Evolutionary conservation across 805 yeast genomes (phyloP).

Genomic region (Candida saitoana): DNA sequence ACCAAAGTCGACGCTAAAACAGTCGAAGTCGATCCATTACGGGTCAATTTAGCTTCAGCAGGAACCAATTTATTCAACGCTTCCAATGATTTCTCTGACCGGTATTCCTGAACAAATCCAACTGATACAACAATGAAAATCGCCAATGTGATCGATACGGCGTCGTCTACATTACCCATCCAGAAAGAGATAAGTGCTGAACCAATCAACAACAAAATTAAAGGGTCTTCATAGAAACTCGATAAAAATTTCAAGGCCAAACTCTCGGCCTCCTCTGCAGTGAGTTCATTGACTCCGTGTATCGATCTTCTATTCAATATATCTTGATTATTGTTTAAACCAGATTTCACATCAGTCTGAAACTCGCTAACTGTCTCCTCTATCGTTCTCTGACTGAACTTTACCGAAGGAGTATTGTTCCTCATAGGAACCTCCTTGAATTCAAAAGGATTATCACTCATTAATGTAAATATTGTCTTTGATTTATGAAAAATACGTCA

Average conservation of each 20-base stretch:
- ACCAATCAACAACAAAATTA: slow-evolving; percentile 82
- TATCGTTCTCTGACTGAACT: slow-evolving; percentile 56
- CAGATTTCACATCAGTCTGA: slow-evolving; percentile 55
- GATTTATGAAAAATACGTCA: too few relatives aligned
- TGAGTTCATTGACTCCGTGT: slow-evolving; percentile 80
- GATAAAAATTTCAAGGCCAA: slow-evolving; percentile 67
- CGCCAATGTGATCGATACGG: slow-evolving; percentile 89
- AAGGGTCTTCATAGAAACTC: slow-evolving; percentile 85
- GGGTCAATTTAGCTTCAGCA: slow-evolving; percentile 88
- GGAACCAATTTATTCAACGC: slow-evolving; percentile 93
- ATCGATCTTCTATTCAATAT: slow-evolving; percentile 63
- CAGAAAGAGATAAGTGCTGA: slow-evolving; percentile 82
- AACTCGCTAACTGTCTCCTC: slow-evolving; percentile 64
- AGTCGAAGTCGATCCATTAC: slow-evolving; percentile 75
- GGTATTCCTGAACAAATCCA: slow-evolving; percentile 95
- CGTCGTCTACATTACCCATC: slow-evolving; percentile 97
- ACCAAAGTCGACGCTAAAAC: slow-evolving; percentile 84
- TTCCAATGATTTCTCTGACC: slow-evolving; percentile 91
- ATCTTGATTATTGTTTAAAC: slow-evolving; percentile 68
- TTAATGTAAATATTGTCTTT: too few relatives aligned
- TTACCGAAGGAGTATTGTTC: slow-evolving; percentile 53
- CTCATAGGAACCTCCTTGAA: slow-evolving; percentile 19
- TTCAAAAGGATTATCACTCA: slow-evolving; percentile 42
- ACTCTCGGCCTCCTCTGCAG: slow-evolving; percentile 72
- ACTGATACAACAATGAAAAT: slow-evolving; percentile 91